Evolutionary conservation across 2,329 filamentous ascomycete genomes (phyloP).

Genomic region (Fusarium brevicatenulatum): DNA sequence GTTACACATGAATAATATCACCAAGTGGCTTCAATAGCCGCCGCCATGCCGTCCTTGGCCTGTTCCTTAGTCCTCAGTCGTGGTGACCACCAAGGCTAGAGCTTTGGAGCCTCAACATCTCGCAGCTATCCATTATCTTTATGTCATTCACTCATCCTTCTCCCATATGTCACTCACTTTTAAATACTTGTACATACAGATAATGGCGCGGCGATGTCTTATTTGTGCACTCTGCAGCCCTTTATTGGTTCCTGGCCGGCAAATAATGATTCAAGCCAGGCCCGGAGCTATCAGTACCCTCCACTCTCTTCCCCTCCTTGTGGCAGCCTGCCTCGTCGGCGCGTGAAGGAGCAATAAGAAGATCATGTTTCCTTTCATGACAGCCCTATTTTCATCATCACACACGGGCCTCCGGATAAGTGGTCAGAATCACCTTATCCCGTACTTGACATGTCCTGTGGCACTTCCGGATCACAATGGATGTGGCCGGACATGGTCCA

Average conservation of each 20-base stretch:
- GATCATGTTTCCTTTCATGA: neutral
- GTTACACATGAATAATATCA: neutral
- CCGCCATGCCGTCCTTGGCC: neutral
- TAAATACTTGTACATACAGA: neutral
- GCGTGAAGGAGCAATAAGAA: neutral
- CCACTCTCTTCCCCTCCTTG: slow-evolving; percentile 24
- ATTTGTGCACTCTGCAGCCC: neutral
- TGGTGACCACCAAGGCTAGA: neutral
- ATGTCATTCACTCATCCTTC: neutral
- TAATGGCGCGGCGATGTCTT: neutral
- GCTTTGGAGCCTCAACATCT: slow-evolving; percentile 15
- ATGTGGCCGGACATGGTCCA: slow-evolving; percentile 31
- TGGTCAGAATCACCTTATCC: slow-evolving; percentile 15
- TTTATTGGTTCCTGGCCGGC: slow-evolving; percentile 29
- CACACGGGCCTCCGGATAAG: neutral
- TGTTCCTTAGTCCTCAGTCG: neutral
- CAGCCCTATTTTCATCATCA: neutral
- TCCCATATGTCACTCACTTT: neutral
- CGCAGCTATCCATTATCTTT: neutral
- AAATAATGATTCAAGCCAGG: slow-evolving; percentile 28
- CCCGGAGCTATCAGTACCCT: slow-evolving; percentile 30
- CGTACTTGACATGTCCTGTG: slow-evolving; percentile 2
- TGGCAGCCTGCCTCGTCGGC: neutral
- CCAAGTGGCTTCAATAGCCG: slow-evolving; percentile 12
- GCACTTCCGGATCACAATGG: slow-evolving; percentile 9